Percentiles rank a stretch among this genome's conserved stretches.
These are phyloP conservation scores for Exophiala xenobiotica DNA, from an alignment of 2,329 filamentous ascomycete genomes.

Conservation along the genomic window DNA sequence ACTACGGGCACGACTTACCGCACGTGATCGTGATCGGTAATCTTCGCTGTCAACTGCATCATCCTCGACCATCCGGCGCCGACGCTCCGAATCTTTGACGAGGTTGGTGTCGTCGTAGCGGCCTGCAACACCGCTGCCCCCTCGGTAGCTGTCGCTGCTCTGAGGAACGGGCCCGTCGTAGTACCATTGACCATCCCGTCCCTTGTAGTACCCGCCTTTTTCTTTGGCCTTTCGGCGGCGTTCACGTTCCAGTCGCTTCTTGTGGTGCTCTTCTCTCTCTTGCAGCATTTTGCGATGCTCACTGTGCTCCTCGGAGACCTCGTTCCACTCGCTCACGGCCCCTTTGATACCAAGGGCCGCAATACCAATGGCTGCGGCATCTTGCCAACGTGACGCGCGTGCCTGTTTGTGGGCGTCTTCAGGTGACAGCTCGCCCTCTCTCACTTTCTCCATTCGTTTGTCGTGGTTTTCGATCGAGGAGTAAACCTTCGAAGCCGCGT, in stretches of 20 bases:
- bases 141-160: conserved; percentile 20
- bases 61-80: conserved; percentile 17
- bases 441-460: conserved; percentile 58
- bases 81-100: conserved; percentile 18
- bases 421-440: conserved; percentile 61
- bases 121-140: conserved; percentile 3
- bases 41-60: conserved; percentile 7
- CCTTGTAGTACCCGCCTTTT: conserved; percentile 30
- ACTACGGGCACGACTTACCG: conserved; percentile 22
- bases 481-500: conserved; percentile 66
- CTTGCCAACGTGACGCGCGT: conserved; percentile 62
- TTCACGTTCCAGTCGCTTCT: conserved; percentile 27
- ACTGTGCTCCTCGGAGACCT: conserved; percentile 63
- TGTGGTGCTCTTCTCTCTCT: conserved; percentile 41
- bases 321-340: conserved; percentile 66
- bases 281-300: conserved; percentile 56
- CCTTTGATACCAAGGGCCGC: conserved; percentile 69
- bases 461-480: conserved; percentile 64
- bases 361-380: conserved; percentile 64
- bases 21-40: conserved; percentile 14
- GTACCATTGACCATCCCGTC: conserved; percentile 30
- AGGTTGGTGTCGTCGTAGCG: conserved; percentile 18
- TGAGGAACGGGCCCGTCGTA: conserved; percentile 28
- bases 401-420: conserved; percentile 64
- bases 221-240: conserved; percentile 24